phyloP scores from a whole-genome alignment of 2,329 filamentous ascomycete species.

The Lasiodiplodia sp. region DNA sequence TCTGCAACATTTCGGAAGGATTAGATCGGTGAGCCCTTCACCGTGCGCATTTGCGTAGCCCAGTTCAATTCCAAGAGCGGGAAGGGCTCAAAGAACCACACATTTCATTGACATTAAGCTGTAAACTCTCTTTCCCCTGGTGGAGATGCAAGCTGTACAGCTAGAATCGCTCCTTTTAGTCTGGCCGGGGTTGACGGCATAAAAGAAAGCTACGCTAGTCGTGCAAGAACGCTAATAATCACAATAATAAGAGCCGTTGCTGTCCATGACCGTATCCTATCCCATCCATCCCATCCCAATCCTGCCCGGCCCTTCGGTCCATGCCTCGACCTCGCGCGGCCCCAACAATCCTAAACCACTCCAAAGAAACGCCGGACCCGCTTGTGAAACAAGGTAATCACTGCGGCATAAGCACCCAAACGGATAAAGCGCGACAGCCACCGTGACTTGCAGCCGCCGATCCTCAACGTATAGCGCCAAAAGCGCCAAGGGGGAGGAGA shows the following conservation, averaged over 20 bases:
- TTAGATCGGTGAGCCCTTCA: neutral
- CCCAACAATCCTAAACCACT: neutral
- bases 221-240: slow-evolving; percentile 11
- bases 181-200: neutral
- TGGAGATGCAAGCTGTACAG: neutral
- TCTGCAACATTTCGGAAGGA: neutral
- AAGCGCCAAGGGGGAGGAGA: neutral
- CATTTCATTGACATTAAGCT: neutral
- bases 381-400: neutral
- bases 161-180: neutral
- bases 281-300: neutral
- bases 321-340: neutral
- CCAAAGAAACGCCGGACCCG: neutral
- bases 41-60: neutral
- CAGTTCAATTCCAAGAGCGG: neutral
- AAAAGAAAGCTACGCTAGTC: slow-evolving; percentile 5
- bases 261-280: neutral
- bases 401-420: neutral
- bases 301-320: neutral
- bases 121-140: neutral
- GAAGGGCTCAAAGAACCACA: neutral
- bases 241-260: slow-evolving; percentile 4
- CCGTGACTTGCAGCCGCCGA: neutral
- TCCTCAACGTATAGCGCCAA: too few species aligned
- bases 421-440: neutral